phyloP scores from a whole-genome alignment of 73 alveolate genomes.

The Urostyla sp. region DNA sequence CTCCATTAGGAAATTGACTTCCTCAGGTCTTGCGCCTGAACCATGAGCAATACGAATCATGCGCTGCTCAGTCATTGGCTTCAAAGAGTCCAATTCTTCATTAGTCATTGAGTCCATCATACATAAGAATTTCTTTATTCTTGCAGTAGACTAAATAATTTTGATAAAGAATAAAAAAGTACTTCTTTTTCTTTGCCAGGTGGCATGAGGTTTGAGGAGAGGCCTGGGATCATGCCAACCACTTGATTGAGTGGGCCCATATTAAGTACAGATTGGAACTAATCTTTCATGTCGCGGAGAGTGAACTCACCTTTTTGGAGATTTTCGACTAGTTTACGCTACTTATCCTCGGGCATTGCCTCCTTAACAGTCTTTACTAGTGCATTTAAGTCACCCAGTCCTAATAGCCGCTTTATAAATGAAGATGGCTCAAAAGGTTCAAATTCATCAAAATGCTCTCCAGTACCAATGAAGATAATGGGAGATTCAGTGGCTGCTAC shows the following conservation, averaged over 20 bases:
- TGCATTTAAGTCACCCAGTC: constrained; percentile 93
- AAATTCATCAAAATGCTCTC: constrained; percentile 97
- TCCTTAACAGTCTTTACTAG: constrained; percentile 95
- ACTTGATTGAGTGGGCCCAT: constrained; percentile 95
- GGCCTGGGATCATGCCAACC: constrained; percentile 98
- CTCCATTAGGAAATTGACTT: constrained; percentile 90
- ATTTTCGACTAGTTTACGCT: constrained; percentile 93
- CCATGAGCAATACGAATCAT: constrained; percentile 97
- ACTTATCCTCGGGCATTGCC: constrained; percentile 94
- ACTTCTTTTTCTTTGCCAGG: constrained; percentile 99
- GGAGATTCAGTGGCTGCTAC: constrained; percentile 98
- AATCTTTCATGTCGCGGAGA: constrained; percentile 92
- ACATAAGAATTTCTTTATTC: constrained; percentile 95
- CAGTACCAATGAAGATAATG: constrained; percentile 98
- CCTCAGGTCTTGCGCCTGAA: constrained; percentile 96
- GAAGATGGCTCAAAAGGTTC: constrained; percentile 97
- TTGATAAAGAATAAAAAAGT: no score
- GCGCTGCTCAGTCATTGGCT: constrained; percentile 84
- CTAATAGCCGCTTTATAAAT: constrained; percentile 96
- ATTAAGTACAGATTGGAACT: constrained; percentile 94
- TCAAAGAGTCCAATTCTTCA: constrained; percentile 87
- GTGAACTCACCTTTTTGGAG: constrained; percentile 96
- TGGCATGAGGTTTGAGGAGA: constrained; percentile 85
- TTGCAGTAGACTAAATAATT: constrained; percentile 90
- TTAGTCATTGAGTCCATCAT: constrained; percentile 98